Conservation (phyloP, 2,329 filamentous ascomycete genomes). For the Fusarium veterinarium region DNA sequence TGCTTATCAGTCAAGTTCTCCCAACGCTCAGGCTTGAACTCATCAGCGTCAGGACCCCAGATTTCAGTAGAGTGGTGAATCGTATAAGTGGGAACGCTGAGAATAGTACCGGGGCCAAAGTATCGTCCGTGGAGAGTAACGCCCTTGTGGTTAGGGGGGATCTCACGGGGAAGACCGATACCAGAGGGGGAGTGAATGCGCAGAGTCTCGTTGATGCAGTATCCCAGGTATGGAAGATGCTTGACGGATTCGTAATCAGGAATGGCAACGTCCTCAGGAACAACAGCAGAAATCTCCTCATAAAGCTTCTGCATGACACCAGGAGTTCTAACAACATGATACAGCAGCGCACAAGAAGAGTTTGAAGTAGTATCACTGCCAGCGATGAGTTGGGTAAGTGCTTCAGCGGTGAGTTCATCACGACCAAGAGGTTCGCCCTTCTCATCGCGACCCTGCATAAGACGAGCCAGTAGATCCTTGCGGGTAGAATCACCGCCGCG, state of each 20-base stretch:
- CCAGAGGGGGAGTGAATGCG: conserved; percentile 88
- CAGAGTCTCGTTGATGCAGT: conserved; percentile 84
- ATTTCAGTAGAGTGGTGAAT: conserved; percentile 81
- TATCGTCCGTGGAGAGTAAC: conserved; percentile 74
- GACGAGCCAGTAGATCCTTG: conserved; percentile 81
- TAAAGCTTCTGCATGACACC: conserved; percentile 78
- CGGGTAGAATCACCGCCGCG: conserved; percentile 71
- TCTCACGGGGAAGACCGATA: conserved; percentile 82
- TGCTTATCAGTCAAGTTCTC: conserved; percentile 70
- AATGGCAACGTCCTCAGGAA: conserved; percentile 71
- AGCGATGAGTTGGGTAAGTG: conserved; percentile 87
- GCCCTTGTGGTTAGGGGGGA: conserved; percentile 72
- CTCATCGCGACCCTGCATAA: conserved; percentile 89
- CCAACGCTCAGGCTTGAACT: conserved; percentile 83
- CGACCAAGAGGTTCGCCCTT: conserved; percentile 80
- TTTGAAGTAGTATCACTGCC: conserved; percentile 83
- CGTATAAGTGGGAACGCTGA: conserved; percentile 84
- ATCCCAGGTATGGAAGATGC: conserved; percentile 79
- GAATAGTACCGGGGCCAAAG: conserved; percentile 80
- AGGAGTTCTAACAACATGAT: conserved; percentile 77
- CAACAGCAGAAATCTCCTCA: conserved; percentile 75
- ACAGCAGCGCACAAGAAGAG: conserved; percentile 85
- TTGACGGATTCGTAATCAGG: conserved; percentile 79
- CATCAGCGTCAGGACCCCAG: conserved; percentile 79
- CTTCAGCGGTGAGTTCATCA: conserved; percentile 87